phyloP scores from a whole-genome alignment of 1,284 basidiomycete genomes.

The Inonotus obliquus region DNA sequence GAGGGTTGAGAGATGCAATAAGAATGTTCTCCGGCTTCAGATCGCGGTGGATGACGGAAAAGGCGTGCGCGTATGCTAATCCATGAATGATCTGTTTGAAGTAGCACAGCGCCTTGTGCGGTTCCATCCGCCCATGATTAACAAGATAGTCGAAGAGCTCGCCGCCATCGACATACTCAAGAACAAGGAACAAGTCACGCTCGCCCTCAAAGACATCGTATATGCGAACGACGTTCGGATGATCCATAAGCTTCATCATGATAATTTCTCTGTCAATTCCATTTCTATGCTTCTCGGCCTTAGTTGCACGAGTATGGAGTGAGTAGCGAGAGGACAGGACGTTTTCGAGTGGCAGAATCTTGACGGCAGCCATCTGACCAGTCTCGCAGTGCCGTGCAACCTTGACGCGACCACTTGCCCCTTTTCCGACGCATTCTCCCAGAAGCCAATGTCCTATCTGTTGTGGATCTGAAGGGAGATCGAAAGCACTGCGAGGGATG shows the following conservation, averaged over 20 bases:
- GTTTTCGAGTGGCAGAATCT: conserved; percentile 91
- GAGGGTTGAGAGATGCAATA: conserved; percentile 77
- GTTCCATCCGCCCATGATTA: conserved; percentile 77
- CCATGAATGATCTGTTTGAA: conserved; percentile 98
- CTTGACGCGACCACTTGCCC: conserved; percentile 92
- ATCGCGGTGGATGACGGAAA: conserved; percentile 98
- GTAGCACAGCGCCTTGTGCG: conserved; percentile 85
- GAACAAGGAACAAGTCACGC: conserved; percentile 88
- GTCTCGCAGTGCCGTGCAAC: conserved; percentile 88
- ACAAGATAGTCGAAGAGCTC: conserved; percentile 99
- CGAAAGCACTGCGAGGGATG: conserved; percentile 61
- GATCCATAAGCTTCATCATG: conserved; percentile 99
- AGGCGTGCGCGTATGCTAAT: conserved; percentile 96
- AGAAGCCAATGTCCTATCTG: conserved; percentile 78
- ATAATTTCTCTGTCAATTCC: conserved; percentile 97
- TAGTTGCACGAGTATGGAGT: conserved; percentile 65
- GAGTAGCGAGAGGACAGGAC: conserved; percentile 77
- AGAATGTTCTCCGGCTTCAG: conserved; percentile 98
- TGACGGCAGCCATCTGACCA: conserved; percentile 93
- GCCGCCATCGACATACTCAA: conserved; percentile 97
- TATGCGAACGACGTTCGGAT: conserved; percentile 91
- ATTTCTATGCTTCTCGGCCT: conserved; percentile 85
- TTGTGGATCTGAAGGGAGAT: conserved; percentile 70
- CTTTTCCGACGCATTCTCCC: conserved; percentile 95
- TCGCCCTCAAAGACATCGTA: conserved; percentile 98